Conservation (phyloP, 2,329 filamentous ascomycete genomes). For the Colletotrichum siamense region DNA sequence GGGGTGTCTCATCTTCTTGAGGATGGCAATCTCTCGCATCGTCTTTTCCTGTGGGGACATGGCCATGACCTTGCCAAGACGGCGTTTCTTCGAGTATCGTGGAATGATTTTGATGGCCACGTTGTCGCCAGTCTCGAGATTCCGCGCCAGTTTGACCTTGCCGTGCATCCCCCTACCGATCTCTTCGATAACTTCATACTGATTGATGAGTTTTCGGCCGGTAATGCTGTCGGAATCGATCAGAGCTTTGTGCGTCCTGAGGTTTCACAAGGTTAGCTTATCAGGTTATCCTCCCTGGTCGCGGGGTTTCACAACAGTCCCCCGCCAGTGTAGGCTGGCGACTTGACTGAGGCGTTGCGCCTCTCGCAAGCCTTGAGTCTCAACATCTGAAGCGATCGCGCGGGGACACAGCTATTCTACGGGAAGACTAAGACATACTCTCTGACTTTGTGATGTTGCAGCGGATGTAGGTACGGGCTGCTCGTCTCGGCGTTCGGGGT, state of each 20-base stretch:
- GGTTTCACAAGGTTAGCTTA: constrained; percentile 3
- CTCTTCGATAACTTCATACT: constrained; percentile 97
- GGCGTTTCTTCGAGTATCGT: constrained; percentile 89
- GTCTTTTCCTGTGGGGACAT: constrained; percentile 76
- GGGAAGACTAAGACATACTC: constrained; percentile 58
- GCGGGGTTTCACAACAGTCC: background rate
- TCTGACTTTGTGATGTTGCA: constrained; percentile 76
- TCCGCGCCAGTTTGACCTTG: constrained; percentile 94
- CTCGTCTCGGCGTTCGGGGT: constrained; percentile 54
- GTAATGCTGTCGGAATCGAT: constrained; percentile 89
- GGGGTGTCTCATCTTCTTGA: constrained; percentile 98
- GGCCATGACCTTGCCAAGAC: constrained; percentile 81
- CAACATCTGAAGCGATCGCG: too few species aligned
- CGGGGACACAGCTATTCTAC: background rate
- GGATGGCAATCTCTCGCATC: constrained; percentile 94
- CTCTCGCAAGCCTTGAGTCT: background rate
- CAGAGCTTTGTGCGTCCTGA: constrained; percentile 84
- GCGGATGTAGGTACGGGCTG: constrained; percentile 71
- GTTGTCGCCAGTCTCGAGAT: constrained; percentile 75
- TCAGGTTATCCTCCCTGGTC: constrained; percentile 1
- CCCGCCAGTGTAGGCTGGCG: background rate
- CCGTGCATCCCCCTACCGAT: constrained; percentile 95
- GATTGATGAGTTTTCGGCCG: constrained; percentile 94
- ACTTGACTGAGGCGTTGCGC: constrained; percentile 2
- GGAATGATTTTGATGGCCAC: constrained; percentile 99